Conservation (phyloP, 73 alveolate species). For the Paraurostyla sp. region DNA sequence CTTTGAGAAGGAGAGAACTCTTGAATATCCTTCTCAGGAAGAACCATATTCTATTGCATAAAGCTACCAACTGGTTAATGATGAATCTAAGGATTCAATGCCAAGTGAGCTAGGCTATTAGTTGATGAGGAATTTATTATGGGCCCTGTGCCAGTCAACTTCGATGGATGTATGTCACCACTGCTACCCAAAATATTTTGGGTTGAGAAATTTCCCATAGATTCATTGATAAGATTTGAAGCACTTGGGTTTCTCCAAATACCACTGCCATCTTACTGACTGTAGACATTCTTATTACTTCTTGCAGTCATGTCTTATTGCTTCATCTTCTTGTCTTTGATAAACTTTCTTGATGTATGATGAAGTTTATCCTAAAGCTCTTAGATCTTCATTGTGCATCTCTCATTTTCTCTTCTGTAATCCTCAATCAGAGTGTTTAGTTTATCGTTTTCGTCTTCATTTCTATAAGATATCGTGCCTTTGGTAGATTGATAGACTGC, state of each 20-base stretch:
- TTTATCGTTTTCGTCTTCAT: slow-evolving; percentile 42
- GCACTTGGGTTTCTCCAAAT: neutral
- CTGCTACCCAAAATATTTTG: neutral
- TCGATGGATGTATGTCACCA: slow-evolving; percentile 5
- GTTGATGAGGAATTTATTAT: slow-evolving; percentile 5
- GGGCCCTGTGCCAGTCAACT: slow-evolving; percentile 27
- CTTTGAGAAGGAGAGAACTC: neutral
- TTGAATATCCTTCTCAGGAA: neutral
- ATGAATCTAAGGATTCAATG: neutral
- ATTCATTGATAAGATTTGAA: slow-evolving; percentile 5
- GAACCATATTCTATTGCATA: neutral
- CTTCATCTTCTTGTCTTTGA: neutral
- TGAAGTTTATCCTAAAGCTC: slow-evolving; percentile 39
- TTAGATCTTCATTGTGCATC: slow-evolving; percentile 45
- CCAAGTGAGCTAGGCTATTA: neutral
- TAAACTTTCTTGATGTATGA: neutral
- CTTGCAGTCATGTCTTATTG: neutral
- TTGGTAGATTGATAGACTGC: neutral
- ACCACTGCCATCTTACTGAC: no score
- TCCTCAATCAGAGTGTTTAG: slow-evolving; percentile 36
- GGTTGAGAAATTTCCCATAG: slow-evolving; percentile 22
- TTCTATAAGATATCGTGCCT: slow-evolving; percentile 21
- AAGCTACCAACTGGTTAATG: neutral
- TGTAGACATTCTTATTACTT: neutral
- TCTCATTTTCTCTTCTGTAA: slow-evolving; percentile 55